These are phyloP conservation scores for Ophiosphaerella korrae DNA, from an alignment of 2,329 filamentous ascomycete species.

Conservation along the genomic window DNA sequence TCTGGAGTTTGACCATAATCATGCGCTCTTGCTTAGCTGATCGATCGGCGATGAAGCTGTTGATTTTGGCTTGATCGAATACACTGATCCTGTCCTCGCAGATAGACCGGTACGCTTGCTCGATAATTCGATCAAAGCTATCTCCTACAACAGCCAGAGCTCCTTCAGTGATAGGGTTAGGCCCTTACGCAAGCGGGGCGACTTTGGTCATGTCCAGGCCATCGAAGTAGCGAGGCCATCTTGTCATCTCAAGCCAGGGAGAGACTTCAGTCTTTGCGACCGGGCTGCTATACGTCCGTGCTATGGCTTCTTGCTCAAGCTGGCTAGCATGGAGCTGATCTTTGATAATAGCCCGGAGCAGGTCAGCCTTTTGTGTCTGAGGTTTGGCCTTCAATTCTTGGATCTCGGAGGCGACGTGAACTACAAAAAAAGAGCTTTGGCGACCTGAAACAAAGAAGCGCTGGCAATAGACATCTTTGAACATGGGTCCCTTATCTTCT, in stretches of 20 bases:
- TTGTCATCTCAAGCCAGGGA: conserved; percentile 11
- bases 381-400: not conserved
- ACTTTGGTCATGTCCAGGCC: not conserved
- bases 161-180: conserved; percentile 4
- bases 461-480: not conserved
- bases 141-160: not conserved
- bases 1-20: conserved; percentile 13
- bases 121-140: not conserved
- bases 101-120: not conserved
- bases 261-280: conserved; percentile 9
- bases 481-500: not conserved
- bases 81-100: conserved; percentile 15
- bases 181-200: conserved; percentile 5
- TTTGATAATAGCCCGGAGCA: too few relatives aligned
- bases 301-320: not conserved
- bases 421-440: not conserved
- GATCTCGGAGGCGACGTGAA: not conserved
- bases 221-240: conserved; percentile 11
- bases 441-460: not conserved
- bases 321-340: too few relatives aligned
- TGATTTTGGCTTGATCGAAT: conserved; percentile 15
- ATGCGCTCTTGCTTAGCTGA: conserved; percentile 4
- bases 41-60: conserved; percentile 11
- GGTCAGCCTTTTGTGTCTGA: too few relatives aligned
- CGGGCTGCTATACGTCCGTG: not conserved